Conservation (phyloP, 2,329 filamentous ascomycete species). For the Ilyonectria sp. region DNA sequence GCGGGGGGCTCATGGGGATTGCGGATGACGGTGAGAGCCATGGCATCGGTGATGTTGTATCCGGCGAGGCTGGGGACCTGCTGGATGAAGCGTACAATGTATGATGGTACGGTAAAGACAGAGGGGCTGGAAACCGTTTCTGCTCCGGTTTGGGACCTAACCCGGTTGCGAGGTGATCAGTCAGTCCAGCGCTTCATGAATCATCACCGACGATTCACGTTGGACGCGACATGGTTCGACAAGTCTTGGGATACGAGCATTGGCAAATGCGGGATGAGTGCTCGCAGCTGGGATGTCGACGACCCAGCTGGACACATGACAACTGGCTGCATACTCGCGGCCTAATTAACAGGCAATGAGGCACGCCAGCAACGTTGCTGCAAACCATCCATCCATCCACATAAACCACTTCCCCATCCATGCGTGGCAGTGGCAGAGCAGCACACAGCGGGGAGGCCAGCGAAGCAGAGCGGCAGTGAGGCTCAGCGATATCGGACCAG, state of each 20-base stretch:
- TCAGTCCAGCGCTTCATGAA: not conserved
- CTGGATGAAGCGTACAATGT: not conserved
- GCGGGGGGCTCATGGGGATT: not conserved
- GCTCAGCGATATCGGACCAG: constrained; percentile 22
- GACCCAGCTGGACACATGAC: constrained; percentile 10
- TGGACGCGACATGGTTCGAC: constrained; percentile 16
- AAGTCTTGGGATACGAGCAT: constrained; percentile 21
- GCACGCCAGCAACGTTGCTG: not conserved
- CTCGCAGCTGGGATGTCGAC: constrained; percentile 20
- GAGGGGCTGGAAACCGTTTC: not conserved
- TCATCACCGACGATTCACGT: not conserved
- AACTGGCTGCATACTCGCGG: constrained; percentile 18
- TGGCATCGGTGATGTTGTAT: constrained; percentile 5
- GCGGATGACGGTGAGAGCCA: not conserved
- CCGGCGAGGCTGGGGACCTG: constrained; percentile 13
- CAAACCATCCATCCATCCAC: not conserved
- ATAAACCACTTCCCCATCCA: not conserved
- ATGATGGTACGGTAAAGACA: not conserved
- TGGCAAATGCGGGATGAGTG: constrained; percentile 29
- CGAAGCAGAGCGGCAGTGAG: constrained; percentile 16
- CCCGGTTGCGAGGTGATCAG: not conserved
- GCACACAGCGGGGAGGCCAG: not conserved
- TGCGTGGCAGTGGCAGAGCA: not conserved
- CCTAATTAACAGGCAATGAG: constrained; percentile 2
- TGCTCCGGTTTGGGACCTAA: not conserved